Base-by-base conservation (phyloP, 306 rosid genomes). In the Begonia peltatifolia region DNA sequence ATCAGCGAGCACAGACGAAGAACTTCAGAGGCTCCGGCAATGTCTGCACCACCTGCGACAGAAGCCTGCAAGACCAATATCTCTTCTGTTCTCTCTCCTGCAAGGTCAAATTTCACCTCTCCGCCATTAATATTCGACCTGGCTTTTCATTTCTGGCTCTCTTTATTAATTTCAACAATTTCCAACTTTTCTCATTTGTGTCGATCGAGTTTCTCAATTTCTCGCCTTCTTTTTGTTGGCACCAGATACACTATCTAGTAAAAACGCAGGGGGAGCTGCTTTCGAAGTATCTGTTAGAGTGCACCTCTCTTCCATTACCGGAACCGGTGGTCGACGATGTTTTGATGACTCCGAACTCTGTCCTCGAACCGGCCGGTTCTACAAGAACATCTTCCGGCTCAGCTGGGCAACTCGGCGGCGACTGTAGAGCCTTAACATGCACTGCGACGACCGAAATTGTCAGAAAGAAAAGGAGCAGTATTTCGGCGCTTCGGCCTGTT, bases 391-490 rank as follows among this genome's bases (percentile, higher is more conserved):
- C 92, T 0, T 83, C 94, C 22, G 82, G 84, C 15, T 86, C 94
- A 0, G 92, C 74, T 7, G 96, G 86, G 5, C 64, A 13, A 11
- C 75, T 68, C 0, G 81, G 70, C 6, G 55, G 67, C 53, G 94
- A 81, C 52, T 73, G 73, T 50, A 62, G 68, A 69, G 38, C 80
- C 0, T 30, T 85, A 1, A 76, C 63, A 6, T 85, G 82, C 65
- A 83, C 96, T 6, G 95, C 99, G 0, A 74, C 95, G 8, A 79
- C 84, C 6, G 95, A 84, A 42, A n/a, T 84, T 17, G 95, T 81
- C 15, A 61, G 85, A 66, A 78, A 81, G 61, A 85, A 66, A 69
- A 71, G 95, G 20, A 78, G 71, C 17, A 64, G 67, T 49, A 48
- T 74, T 3, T 67, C 71, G 43, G 46, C 41, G 55, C 61, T 20